Conservation (phyloP, 2,329 filamentous ascomycete species). For the Talaromyces piceae region DNA sequence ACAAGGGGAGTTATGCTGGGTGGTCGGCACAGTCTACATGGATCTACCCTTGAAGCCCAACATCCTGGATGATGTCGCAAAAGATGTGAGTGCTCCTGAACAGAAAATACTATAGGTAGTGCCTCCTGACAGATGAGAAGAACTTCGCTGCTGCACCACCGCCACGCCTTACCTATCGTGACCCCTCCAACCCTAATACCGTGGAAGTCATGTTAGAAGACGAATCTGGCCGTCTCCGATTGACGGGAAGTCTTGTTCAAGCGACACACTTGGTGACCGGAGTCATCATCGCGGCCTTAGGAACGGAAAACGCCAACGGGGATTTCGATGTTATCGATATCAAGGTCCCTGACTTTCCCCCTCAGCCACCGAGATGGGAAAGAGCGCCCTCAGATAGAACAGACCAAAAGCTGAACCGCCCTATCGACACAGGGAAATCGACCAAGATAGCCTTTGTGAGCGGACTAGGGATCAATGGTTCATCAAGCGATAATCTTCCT, state of each 20-base stretch:
- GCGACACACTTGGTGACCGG: constrained; percentile 76
- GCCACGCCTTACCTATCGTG: constrained; percentile 67
- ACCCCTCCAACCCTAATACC: constrained; percentile 33
- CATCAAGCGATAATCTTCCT: constrained; percentile 64
- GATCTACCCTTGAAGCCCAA: constrained; percentile 95
- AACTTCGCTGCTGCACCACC: constrained; percentile 84
- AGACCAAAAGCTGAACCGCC: constrained; percentile 27
- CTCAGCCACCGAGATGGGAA: constrained; percentile 74
- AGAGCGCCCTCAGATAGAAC: constrained; percentile 41
- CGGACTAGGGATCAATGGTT: constrained; percentile 74
- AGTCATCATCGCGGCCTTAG: constrained; percentile 88
- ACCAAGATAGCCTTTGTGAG: constrained; percentile 81
- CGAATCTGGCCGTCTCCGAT: constrained; percentile 77
- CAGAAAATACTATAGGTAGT: neutral
- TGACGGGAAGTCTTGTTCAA: constrained; percentile 64
- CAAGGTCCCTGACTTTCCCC: constrained; percentile 76
- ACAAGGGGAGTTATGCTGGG: constrained; percentile 93
- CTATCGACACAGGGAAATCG: constrained; percentile 39
- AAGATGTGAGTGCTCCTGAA: constrained; percentile 58
- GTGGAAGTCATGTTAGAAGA: constrained; percentile 84
- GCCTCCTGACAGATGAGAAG: constrained; percentile 39
- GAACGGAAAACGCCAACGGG: constrained; percentile 84
- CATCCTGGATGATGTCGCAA: constrained; percentile 88
- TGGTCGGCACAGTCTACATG: constrained; percentile 92
- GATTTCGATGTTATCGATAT: constrained; percentile 90